Percentiles rank a stretch among this genome's conserved stretches.
Conservation (phyloP, 2,329 filamentous ascomycete genomes). For the Paracoccidioides brasiliensis region DNA sequence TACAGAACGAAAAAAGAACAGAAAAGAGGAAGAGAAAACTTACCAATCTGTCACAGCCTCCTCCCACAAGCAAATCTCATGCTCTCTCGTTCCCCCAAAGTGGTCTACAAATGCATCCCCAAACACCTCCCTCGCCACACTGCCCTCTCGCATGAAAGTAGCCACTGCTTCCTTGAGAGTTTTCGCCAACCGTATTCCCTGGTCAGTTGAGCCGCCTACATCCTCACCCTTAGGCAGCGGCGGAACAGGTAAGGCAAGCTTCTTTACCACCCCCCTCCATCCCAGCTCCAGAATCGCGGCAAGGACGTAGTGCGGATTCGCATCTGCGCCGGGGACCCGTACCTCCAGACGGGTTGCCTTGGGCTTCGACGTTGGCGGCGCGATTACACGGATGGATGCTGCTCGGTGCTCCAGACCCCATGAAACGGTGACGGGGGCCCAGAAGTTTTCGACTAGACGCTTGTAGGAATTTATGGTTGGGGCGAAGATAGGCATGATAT, state of each 20-base stretch:
- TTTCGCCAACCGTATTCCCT: slow-evolving; percentile 68
- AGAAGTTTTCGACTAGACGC: slow-evolving; percentile 95
- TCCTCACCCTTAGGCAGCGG: slow-evolving; percentile 77
- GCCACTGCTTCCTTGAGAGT: slow-evolving; percentile 72
- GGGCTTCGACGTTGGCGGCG: slow-evolving; percentile 70
- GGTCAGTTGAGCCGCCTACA: slow-evolving; percentile 57
- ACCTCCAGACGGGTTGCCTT: slow-evolving; percentile 87
- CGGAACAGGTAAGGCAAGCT: slow-evolving; percentile 66
- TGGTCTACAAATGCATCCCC: slow-evolving; percentile 94
- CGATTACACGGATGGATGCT: slow-evolving; percentile 78
- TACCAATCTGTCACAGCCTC: slow-evolving; percentile 96
- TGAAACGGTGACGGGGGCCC: slow-evolving; percentile 93
- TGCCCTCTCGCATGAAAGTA: slow-evolving; percentile 62
- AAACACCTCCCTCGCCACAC: slow-evolving; percentile 84
- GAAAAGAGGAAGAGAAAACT: slow-evolving; percentile 25
- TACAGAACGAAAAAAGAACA: neutral
- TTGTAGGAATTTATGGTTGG: slow-evolving; percentile 98
- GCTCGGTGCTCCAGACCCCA: slow-evolving; percentile 95
- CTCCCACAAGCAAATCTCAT: slow-evolving; percentile 83
- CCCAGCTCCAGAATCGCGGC: slow-evolving; percentile 77
- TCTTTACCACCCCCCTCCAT: slow-evolving; percentile 86
- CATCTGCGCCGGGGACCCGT: slow-evolving; percentile 84
- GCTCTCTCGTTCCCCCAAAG: slow-evolving; percentile 80
- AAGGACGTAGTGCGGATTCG: slow-evolving; percentile 78
- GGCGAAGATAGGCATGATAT: slow-evolving; percentile 89